These are phyloP conservation scores for Diplodia mutila DNA, from an alignment of 2,329 filamentous ascomycete species.

Conservation along the genomic window DNA sequence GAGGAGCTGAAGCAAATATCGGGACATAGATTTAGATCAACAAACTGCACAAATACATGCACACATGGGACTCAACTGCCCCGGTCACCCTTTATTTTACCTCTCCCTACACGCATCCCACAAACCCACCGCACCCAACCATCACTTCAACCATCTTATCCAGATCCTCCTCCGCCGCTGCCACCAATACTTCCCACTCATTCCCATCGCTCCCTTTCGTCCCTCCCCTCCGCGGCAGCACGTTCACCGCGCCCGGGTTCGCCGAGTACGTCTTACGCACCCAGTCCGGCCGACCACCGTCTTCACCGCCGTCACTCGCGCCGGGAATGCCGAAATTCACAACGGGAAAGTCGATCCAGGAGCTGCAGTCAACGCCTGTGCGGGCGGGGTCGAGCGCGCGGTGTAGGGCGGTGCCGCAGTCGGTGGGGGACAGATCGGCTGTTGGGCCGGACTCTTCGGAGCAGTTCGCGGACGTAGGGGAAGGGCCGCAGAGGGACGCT, in stretches of 20 bases:
- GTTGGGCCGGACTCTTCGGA: background rate
- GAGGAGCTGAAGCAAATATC: too few species aligned
- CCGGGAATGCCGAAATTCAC: slow-evolving; percentile 8
- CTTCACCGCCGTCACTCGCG: too few species aligned
- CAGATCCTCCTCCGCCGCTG: background rate
- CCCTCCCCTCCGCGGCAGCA: background rate
- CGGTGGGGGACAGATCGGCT: background rate
- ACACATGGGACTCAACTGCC: too few species aligned
- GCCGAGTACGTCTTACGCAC: slow-evolving; percentile 11
- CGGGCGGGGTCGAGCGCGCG: background rate
- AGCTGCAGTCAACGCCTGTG: slow-evolving; percentile 11
- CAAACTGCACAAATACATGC: too few species aligned
- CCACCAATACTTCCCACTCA: background rate
- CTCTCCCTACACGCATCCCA: background rate
- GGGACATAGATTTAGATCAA: too few species aligned
- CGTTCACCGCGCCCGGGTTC: background rate
- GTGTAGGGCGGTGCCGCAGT: background rate
- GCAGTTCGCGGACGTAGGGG: too few species aligned
- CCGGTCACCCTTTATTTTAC: too few species aligned
- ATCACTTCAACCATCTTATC: background rate
- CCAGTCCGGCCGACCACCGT: background rate
- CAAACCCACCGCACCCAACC: background rate
- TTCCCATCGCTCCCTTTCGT: background rate
- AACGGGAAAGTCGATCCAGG: slow-evolving; percentile 11
- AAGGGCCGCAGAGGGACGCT: background rate